Base-by-base conservation (phyloP, 2,329 filamentous ascomycete genomes). In the Bipolaris bicolor region DNA sequence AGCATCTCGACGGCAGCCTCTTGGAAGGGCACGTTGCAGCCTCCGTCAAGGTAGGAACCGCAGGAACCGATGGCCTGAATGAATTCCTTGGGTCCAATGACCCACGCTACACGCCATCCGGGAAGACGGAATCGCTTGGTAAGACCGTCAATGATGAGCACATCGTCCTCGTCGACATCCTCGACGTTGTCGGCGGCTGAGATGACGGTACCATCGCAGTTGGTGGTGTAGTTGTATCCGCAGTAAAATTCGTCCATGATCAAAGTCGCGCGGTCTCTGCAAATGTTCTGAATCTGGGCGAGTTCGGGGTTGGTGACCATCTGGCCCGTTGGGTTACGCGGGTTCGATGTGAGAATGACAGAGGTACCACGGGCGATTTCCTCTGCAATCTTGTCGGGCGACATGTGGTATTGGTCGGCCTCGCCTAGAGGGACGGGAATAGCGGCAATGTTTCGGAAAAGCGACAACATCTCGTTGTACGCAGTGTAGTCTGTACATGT, bases 61-160 rank as follows among this genome's bases (percentile, higher is more conserved):
- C 93, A 97, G 37, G 90, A 93, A 55, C 92, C 91, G 64, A 97
- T 93, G 29, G 94, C 93, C 77, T 91, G 89, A 80, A 97, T 92
- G 78, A 97, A 98, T 70, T 97, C 93, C 82, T 97, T 97, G 64
- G 94, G 94, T 1, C 94, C 94, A 53, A 98, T 77, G 66, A 98
- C 92, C 94, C 94, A 98, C 6, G 94, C 93, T 41, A 98, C 93
- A 75, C 94, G 90, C 92, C 94, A 98, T 60, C 94, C 94, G 1
- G 94, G 94, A 31, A 98, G 87, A 66, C 94, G 89, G 85, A 98
- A 98, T 61, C 94, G 90, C 85, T 98, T 98, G 68, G 94, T 98
- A 24, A 98, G 84, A 48, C 94, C 94, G 74, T 98, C 94, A 64
- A 98, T 94, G 76, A 98, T 91, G 63, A 98, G 85, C 1, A 98